Evolutionary conservation across 495 filamentous ascomycete genomes (phyloP).

Genomic region (Penicillium egyptiacum): DNA sequence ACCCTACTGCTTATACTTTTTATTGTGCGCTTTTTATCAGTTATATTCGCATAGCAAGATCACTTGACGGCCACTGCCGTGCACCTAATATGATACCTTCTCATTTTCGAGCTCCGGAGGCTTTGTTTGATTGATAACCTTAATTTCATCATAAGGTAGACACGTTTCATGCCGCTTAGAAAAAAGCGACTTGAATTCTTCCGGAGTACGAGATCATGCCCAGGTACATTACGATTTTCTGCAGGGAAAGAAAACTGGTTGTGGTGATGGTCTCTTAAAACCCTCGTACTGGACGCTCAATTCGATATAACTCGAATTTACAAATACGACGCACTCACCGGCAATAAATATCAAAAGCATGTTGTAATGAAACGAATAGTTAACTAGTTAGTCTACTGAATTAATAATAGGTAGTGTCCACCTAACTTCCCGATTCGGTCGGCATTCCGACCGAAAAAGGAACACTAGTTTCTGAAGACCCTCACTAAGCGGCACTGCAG

Average conservation of each 20-base stretch:
- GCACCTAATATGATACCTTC: neutral
- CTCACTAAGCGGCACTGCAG: neutral
- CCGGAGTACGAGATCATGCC: too few species aligned
- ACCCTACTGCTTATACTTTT: slow-evolving; percentile 9
- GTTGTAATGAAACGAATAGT: too few species aligned
- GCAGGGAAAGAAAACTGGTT: too few species aligned
- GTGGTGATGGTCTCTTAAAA: too few species aligned
- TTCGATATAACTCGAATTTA: too few species aligned
- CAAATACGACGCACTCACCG: too few species aligned
- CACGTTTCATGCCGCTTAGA: neutral
- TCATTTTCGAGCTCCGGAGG: neutral
- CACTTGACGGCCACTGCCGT: neutral
- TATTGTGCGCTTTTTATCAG: neutral
- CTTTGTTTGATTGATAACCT: neutral
- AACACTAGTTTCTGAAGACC: neutral
- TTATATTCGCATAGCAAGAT: neutral
- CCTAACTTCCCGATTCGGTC: neutral
- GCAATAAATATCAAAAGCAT: too few species aligned
- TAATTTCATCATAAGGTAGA: neutral
- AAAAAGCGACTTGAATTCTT: too few species aligned
- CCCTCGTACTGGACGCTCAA: too few species aligned
- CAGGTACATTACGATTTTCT: too few species aligned
- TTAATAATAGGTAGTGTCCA: neutral
- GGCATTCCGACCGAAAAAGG: slow-evolving; percentile 5
- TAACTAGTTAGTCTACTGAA: too few species aligned